These are phyloP conservation scores for Theileria equi DNA, from an alignment of 169 alveolate genomes.

Conservation along the genomic window DNA sequence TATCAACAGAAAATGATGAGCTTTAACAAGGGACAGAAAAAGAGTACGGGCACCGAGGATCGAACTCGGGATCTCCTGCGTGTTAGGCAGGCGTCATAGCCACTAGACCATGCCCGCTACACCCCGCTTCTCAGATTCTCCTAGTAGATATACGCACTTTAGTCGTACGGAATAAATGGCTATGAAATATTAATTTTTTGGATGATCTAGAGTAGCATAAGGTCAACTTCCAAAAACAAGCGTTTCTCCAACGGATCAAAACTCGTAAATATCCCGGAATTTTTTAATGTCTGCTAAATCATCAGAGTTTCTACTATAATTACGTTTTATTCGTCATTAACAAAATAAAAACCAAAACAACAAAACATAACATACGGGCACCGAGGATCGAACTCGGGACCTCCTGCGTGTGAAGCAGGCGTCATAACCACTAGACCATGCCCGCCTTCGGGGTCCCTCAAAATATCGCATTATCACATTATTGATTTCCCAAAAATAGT, in stretches of 20 bases:
- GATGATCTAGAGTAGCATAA: not conserved
- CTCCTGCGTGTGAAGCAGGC: conserved; percentile 91
- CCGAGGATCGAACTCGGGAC: conserved; percentile 94
- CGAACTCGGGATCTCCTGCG: conserved; percentile 90
- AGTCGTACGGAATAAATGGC: not conserved
- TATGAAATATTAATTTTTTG: not conserved
- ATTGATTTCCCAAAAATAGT: not conserved
- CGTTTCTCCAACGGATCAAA: not conserved
- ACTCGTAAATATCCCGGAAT: not conserved
- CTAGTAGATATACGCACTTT: not conserved
- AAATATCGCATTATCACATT: not conserved
- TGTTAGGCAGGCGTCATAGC: conserved; percentile 87
- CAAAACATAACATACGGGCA: conserved; percentile 75
- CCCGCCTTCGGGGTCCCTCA: conserved; percentile 66
- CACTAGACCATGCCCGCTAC: conserved; percentile 88
- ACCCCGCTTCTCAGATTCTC: not conserved
- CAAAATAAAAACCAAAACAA: not conserved
- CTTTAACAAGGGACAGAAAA: not conserved
- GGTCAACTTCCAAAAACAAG: not conserved
- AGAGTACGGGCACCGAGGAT: conserved; percentile 81
- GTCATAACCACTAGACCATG: conserved; percentile 93
- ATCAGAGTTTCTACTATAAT: not conserved
- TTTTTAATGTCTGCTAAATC: not conserved
- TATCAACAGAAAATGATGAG: too few species aligned
- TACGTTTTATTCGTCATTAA: not conserved